These are phyloP conservation scores for Cyanodermella asteris DNA, from an alignment of 2,329 filamentous ascomycete genomes.

Conservation along the genomic window DNA sequence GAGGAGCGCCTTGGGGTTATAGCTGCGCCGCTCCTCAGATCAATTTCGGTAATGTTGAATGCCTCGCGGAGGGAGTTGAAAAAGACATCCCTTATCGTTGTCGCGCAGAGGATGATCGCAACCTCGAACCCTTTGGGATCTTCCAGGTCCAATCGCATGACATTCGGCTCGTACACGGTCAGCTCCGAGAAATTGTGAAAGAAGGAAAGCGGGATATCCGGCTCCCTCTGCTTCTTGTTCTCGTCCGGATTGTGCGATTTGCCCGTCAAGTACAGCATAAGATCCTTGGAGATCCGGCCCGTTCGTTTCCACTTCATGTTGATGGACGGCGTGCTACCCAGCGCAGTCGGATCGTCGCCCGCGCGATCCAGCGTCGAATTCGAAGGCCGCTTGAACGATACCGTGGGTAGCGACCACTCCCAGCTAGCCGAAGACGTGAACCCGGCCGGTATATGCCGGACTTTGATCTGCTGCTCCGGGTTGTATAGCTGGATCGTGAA, in stretches of 20 bases:
- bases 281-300: conserved; percentile 62
- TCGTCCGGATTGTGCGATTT: conserved; percentile 40
- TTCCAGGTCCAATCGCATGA: conserved; percentile 75
- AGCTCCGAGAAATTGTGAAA: conserved; percentile 57
- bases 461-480: conserved; percentile 59
- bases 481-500: conserved; percentile 87
- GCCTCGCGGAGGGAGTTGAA: conserved; percentile 45
- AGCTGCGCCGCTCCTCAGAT: conserved; percentile 9
- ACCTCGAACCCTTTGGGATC: conserved; percentile 86
- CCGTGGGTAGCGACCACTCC: conserved; percentile 82
- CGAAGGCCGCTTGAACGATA: conserved; percentile 63
- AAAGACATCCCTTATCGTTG: conserved; percentile 40
- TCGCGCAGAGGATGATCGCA: conserved; percentile 40
- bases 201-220: conserved; percentile 84
- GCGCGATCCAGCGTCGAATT: conserved; percentile 56
- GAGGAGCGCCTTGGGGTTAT: too few relatives aligned
- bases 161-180: conserved; percentile 82
- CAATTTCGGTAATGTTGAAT: conserved; percentile 47
- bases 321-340: conserved; percentile 43
- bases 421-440: conserved; percentile 67
- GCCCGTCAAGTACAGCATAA: conserved; percentile 72
- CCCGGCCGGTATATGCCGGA: conserved; percentile 49
- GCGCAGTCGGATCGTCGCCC: conserved; percentile 35
- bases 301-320: conserved; percentile 81
- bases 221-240: conserved; percentile 63